A percentile compares a stretch with the other conserved stretches of the same genome.
These are phyloP conservation scores for Aegilops tauschii DNA, from an alignment of 176 grass and related monocot genomes.

Conservation along the genomic window DNA sequence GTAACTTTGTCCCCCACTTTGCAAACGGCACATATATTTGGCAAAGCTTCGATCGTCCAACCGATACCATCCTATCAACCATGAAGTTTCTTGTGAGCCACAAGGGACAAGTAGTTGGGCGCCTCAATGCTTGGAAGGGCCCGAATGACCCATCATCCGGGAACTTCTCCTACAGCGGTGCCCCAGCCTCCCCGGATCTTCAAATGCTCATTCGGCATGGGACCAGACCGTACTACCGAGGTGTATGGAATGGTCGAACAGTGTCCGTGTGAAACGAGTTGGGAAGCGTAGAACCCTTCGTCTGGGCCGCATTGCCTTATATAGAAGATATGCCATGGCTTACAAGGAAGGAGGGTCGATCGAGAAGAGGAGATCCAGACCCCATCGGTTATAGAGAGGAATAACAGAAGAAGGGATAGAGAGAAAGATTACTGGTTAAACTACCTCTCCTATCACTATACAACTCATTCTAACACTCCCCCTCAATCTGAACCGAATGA, in stretches of 20 bases:
- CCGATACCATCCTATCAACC: not conserved
- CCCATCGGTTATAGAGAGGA: no score
- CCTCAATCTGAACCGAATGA: no score
- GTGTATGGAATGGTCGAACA: slow-evolving; percentile 21
- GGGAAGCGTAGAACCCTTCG: no score
- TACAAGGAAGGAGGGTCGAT: no score
- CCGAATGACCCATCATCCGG: not conserved
- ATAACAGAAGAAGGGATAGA: no score
- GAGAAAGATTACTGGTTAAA: no score
- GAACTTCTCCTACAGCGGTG: not conserved
- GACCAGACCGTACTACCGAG: not conserved
- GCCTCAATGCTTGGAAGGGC: not conserved
- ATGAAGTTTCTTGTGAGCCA: not conserved
- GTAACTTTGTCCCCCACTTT: not conserved
- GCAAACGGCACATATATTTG: not conserved
- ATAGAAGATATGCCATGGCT: no score
- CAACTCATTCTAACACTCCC: no score
- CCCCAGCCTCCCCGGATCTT: not conserved
- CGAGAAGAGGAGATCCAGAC: no score
- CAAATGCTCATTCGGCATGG: not conserved
- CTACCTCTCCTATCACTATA: no score
- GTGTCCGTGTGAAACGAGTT: not conserved
- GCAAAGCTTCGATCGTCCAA: not conserved
- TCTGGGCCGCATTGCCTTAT: no score
- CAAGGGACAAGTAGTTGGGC: not conserved